Conservation (phyloP, 78 protist species). For the Dictyostelium intermedium region DNA sequence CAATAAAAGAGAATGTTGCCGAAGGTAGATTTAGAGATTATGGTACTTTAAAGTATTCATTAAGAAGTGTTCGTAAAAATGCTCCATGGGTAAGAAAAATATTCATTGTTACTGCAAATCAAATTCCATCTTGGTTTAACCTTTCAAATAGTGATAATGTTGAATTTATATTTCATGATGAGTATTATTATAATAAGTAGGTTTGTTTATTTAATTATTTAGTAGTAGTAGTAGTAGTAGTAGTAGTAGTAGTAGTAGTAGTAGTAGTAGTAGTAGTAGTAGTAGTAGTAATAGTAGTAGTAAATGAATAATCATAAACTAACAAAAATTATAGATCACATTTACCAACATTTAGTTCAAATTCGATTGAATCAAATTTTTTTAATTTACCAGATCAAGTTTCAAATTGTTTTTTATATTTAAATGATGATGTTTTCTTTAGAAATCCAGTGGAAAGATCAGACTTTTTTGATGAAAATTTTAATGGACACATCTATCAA, state of each 20-base stretch:
- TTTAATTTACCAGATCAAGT: slow-evolving; percentile 14
- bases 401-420: slow-evolving; percentile 25
- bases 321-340: slow-evolving; percentile 22
- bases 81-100: slow-evolving; percentile 8
- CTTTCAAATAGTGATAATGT: background rate
- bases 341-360: slow-evolving; percentile 27
- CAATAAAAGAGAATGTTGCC: background rate
- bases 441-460: background rate
- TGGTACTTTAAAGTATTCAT: background rate
- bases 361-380: slow-evolving; percentile 44
- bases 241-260: too few species aligned
- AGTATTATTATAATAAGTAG: background rate
- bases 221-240: too few species aligned
- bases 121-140: background rate
- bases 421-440: slow-evolving; percentile 46
- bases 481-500: background rate
- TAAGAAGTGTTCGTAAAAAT: background rate
- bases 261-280: too few species aligned
- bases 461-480: slow-evolving; percentile 20
- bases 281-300: too few species aligned
- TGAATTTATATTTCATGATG: background rate
- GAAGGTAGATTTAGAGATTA: background rate
- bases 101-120: background rate
- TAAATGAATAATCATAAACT: too few species aligned
- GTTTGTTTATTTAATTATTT: background rate